Evolutionary conservation across 1,139 yeast species (phyloP), one percentile per base, ranked within the genome.

Genomic region (Kluyveromyces sp.): DNA sequence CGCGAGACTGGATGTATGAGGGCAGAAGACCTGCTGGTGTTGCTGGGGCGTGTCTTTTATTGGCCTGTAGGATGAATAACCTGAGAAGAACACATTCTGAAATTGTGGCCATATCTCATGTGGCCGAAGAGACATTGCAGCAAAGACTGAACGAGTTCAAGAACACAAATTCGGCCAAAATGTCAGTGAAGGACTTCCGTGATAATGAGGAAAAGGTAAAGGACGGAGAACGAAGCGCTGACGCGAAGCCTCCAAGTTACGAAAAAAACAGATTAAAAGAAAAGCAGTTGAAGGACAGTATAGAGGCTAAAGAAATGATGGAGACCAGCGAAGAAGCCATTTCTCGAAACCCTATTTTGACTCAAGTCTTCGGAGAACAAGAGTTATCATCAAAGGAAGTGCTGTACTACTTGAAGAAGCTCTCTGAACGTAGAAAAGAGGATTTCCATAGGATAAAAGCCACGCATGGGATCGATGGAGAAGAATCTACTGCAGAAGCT

Each of bases 21-120:
- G 99, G 99, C 29, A 76, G 99, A 60, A 74, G 98, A 49, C 98
- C 98, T 0, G 97, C 98, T 0, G 98, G 99, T 57, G 78, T 92
- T 42, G 98, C 98, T 0, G 99, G 98, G 25, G 98, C 98, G 0
- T 88, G 97, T 64, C 74, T 92, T 2, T 64, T 94, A 40, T 67
- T 92, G 42, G 98, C 99, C 0, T 92, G 96, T 3, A 75, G 98
- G 64, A 92, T 92, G 97, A 92, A 92, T 65, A 89, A 89, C 58
- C 80, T 85, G 61, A 75, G 96, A 56, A 73, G 97, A 57, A 83
- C 95, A 3, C 96, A 92, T 64, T 78, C 92, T 1, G 97, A 94
- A 60, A 83, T 94, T 45, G 96, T 92, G 18, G 94, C 94, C 0
- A 92, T 92, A 19, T 94, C 98, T 1, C 95, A 87, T 63, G 92